These are phyloP conservation scores for Heliamphora ciliata DNA, from an alignment of 179 eudicot genomes.

Conservation along the genomic window DNA sequence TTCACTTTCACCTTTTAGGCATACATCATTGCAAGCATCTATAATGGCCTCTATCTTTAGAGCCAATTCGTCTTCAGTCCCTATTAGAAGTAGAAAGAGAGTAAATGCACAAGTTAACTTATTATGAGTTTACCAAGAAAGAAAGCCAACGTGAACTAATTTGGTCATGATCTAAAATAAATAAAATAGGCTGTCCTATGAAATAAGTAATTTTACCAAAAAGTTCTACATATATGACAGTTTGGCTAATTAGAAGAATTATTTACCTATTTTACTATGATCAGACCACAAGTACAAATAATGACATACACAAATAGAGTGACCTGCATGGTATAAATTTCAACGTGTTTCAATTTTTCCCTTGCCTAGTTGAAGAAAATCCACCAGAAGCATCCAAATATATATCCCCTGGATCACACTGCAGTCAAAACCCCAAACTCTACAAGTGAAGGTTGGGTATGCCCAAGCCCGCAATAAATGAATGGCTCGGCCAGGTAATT, in stretches of 20 bases:
- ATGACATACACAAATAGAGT: too few species aligned
- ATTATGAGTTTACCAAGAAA: background rate
- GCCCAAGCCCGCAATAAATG: too few species aligned
- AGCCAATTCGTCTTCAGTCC: constrained; percentile 40
- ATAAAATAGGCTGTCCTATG: background rate
- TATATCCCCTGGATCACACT: too few species aligned
- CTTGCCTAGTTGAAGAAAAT: too few species aligned
- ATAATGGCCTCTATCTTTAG: constrained; percentile 36
- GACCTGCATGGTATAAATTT: too few species aligned
- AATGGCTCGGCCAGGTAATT: too few species aligned
- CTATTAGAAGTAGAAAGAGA: constrained; percentile 22
- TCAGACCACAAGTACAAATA: too few species aligned
- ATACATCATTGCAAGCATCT: constrained; percentile 33
- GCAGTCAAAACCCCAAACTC: too few species aligned
- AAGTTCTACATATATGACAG: background rate
- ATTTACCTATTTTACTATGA: too few species aligned
- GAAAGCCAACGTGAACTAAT: background rate
- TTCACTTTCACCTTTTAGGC: constrained; percentile 19
- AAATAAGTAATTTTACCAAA: background rate
- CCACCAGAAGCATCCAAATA: too few species aligned
- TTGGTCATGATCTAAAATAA: background rate
- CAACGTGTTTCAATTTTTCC: too few species aligned
- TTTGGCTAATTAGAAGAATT: constrained; percentile 1
- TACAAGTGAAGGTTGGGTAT: too few species aligned
- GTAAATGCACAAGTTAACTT: background rate